These are phyloP conservation scores for Pyrus communis DNA, from an alignment of 306 rosid genomes.

Conservation along the genomic window DNA sequence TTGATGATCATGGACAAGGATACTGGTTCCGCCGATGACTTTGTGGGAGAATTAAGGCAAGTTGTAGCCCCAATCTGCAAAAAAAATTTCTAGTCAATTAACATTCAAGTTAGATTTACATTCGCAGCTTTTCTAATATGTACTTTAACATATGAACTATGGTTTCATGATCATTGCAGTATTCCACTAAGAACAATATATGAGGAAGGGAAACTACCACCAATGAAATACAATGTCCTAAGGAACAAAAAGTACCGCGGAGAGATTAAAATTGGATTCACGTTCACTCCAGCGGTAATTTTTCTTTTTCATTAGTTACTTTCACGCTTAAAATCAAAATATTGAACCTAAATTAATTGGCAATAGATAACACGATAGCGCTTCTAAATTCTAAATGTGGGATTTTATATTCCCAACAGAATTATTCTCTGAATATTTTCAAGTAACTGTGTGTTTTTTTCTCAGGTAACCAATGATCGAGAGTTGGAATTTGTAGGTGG, in stretches of 20 bases:
- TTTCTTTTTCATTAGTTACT: neutral
- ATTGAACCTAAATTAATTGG: too few species aligned
- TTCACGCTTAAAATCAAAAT: too few species aligned
- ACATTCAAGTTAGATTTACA: neutral
- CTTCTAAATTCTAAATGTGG: too few species aligned
- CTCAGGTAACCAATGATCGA: neutral
- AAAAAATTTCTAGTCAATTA: neutral
- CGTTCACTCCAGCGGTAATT: neutral
- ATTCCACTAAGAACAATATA: slow-evolving; percentile 5
- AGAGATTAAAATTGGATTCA: slow-evolving; percentile 8
- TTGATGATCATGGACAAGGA: slow-evolving; percentile 14
- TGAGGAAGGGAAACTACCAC: neutral
- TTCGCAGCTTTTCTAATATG: too few species aligned
- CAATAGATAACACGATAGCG: too few species aligned
- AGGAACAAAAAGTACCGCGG: neutral
- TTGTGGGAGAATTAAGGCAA: slow-evolving; percentile 17
- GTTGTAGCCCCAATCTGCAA: neutral
- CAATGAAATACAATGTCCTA: slow-evolving; percentile 8
- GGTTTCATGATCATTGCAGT: neutral
- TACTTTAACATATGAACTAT: neutral
- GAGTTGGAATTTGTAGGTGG: neutral
- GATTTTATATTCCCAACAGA: too few species aligned
- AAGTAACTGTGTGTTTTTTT: neutral
- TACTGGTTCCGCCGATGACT: neutral
- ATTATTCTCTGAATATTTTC: too few species aligned